Conservation (phyloP, 2,329 filamentous ascomycete genomes). For the Byssothecium circinans region DNA sequence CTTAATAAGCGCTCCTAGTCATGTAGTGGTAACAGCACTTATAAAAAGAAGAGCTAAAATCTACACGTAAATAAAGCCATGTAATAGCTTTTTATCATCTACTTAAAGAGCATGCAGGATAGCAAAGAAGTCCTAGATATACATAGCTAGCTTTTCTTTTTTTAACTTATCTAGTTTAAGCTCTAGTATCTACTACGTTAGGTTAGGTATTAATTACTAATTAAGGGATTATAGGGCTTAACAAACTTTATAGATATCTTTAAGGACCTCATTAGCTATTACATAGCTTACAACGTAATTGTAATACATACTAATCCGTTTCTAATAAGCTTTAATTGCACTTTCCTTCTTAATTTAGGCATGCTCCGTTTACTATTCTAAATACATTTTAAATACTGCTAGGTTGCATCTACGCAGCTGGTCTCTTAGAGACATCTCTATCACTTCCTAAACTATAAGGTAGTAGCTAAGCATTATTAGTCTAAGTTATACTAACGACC, state of each 20-base stretch:
- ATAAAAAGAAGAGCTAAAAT: constrained; percentile 13
- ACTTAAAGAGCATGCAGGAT: constrained; percentile 14
- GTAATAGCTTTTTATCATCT: constrained; percentile 8
- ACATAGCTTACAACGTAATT: constrained; percentile 11
- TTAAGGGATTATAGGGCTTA: constrained; percentile 13
- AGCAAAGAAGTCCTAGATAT: constrained; percentile 13
- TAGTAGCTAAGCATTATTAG: constrained; percentile 10
- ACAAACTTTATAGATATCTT: constrained; percentile 20
- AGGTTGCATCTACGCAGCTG: constrained; percentile 15
- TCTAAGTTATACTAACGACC: not conserved
- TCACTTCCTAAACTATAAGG: constrained; percentile 10
- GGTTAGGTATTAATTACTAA: constrained; percentile 3
- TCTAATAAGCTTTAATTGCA: constrained; percentile 17
- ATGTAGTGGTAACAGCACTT: constrained; percentile 12
- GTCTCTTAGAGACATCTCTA: constrained; percentile 12
- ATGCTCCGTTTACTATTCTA: constrained; percentile 17
- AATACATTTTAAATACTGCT: constrained; percentile 19
- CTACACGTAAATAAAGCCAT: constrained; percentile 10
- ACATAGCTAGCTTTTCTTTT: constrained; percentile 14
- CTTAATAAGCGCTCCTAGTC: constrained; percentile 11
- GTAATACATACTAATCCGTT: constrained; percentile 17
- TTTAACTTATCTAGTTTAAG: constrained; percentile 10
- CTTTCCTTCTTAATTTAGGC: constrained; percentile 17
- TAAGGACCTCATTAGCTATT: constrained; percentile 15
- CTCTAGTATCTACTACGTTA: constrained; percentile 14